Percentiles rank a stretch among this genome's conserved stretches.
Evolutionary conservation across 2,329 filamentous ascomycete genomes (phyloP).

Genomic region (Beauveria medogensis): DNA sequence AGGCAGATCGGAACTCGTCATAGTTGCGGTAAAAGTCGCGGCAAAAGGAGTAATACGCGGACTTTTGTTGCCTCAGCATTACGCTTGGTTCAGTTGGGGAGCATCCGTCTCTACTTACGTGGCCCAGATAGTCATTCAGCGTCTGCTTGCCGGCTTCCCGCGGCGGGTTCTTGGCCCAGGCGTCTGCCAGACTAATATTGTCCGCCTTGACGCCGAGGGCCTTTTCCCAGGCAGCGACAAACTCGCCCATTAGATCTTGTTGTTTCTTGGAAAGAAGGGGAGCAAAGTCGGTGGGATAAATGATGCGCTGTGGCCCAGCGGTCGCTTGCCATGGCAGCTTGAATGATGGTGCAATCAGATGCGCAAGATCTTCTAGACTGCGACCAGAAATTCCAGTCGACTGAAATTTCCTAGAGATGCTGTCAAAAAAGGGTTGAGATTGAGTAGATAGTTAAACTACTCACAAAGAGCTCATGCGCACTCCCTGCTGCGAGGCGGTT

Average conservation of each 20-base stretch:
- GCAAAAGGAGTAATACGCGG: conserved; percentile 23
- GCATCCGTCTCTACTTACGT: conserved; percentile 17
- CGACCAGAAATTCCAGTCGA: conserved; percentile 18
- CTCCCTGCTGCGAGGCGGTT: conserved; percentile 12
- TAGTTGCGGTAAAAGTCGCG: conserved; percentile 26
- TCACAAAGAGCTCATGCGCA: conserved; percentile 17
- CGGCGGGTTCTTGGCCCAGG: conserved; percentile 19
- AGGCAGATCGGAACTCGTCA: conserved; percentile 20
- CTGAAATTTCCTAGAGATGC: conserved; percentile 13
- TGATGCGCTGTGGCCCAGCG: conserved; percentile 12
- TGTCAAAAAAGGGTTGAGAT: too few species aligned
- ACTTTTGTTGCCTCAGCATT: conserved; percentile 14
- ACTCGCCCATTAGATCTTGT: conserved; percentile 13
- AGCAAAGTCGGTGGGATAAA: conserved; percentile 21
- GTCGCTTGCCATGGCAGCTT: background rate
- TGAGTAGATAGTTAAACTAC: background rate
- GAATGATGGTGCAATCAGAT: conserved; percentile 14
- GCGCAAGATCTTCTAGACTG: conserved; percentile 19
- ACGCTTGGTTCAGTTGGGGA: background rate
- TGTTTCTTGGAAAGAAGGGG: conserved; percentile 6
- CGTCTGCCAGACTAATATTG: conserved; percentile 13
- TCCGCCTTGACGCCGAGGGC: conserved; percentile 15
- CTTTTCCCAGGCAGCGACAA: conserved; percentile 20
- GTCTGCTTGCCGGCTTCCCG: conserved; percentile 14
- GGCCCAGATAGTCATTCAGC: conserved; percentile 21